A percentile compares a stretch with the other conserved stretches of the same genome.
These are phyloP conservation scores for Trichocomaceae sp. DNA, from an alignment of 2,329 filamentous ascomycete genomes.

Conservation along the genomic window DNA sequence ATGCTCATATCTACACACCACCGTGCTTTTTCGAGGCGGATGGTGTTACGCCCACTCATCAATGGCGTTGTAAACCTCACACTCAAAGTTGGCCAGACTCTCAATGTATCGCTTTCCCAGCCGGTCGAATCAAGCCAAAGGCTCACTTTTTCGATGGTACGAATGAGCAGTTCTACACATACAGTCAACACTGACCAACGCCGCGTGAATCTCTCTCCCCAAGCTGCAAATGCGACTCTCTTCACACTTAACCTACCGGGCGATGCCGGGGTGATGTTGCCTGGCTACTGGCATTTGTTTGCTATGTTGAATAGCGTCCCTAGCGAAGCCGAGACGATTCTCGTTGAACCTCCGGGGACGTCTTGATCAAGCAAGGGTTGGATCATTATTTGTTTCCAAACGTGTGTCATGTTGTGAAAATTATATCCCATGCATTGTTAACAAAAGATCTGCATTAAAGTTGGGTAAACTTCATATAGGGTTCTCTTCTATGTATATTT, in stretches of 20 bases:
- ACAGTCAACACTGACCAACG: conserved; percentile 53
- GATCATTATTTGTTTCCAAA: not conserved
- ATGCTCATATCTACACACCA: conserved; percentile 50
- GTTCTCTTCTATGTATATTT: no score
- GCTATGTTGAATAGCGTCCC: conserved; percentile 44
- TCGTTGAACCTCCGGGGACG: conserved; percentile 17
- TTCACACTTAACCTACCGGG: conserved; percentile 41
- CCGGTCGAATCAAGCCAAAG: conserved; percentile 17
- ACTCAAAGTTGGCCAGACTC: conserved; percentile 26
- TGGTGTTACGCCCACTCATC: conserved; percentile 39
- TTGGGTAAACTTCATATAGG: no score
- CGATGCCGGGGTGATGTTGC: conserved; percentile 45
- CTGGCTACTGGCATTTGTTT: conserved; percentile 51
- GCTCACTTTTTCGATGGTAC: conserved; percentile 38
- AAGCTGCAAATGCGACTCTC: conserved; percentile 19
- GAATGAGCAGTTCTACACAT: conserved; percentile 47
- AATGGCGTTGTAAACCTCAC: conserved; percentile 23
- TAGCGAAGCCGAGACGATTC: conserved; percentile 41
- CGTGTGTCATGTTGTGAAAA: not conserved
- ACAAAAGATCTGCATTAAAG: no score
- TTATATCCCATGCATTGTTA: not conserved
- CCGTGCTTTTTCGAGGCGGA: conserved; percentile 48
- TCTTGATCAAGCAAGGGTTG: not conserved
- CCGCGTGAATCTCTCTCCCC: conserved; percentile 40
- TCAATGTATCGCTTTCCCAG: conserved; percentile 28